phyloP scores from a whole-genome alignment of 2,329 filamentous ascomycete genomes.

The Drechslera avenae region DNA sequence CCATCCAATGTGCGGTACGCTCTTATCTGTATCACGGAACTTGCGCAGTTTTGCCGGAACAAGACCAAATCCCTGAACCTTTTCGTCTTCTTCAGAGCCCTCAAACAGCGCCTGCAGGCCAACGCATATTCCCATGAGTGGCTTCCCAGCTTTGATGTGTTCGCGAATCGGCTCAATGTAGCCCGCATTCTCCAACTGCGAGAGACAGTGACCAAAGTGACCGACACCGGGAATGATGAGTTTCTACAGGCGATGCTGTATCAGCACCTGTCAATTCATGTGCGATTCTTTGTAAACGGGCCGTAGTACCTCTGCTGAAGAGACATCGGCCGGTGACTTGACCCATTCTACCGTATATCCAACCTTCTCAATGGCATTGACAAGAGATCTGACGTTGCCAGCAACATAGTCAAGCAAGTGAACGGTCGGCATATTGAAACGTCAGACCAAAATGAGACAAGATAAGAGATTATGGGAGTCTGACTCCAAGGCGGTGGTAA shows the following conservation, averaged over 20 bases:
- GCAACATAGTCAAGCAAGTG: constrained; percentile 90
- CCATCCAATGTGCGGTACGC: constrained; percentile 99
- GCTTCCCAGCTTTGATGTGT: constrained; percentile 89
- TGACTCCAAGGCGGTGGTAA: constrained; percentile 4
- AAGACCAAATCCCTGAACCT: constrained; percentile 74
- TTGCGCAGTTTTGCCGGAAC: constrained; percentile 73
- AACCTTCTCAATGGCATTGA: constrained; percentile 95
- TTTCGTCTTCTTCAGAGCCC: constrained; percentile 77
- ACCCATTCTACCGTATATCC: constrained; percentile 95
- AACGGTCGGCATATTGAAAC: constrained; percentile 70
- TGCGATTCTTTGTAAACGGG: constrained; percentile 4
- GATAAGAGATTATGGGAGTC: neutral
- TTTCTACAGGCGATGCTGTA: constrained; percentile 62
- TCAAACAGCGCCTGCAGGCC: constrained; percentile 89
- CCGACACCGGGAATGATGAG: constrained; percentile 95
- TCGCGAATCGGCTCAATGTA: constrained; percentile 81
- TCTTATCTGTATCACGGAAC: constrained; percentile 78
- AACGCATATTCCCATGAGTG: constrained; percentile 97
- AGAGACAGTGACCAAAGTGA: constrained; percentile 95
- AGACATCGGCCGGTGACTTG: constrained; percentile 79
- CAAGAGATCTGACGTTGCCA: constrained; percentile 92
- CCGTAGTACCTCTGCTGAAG: constrained; percentile 74
- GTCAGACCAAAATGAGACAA: neutral
- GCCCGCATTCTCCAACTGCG: constrained; percentile 78
- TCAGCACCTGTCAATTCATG: constrained; percentile 45